These are phyloP conservation scores for Pestalotiopsis sp. DNA, from an alignment of 2,329 filamentous ascomycete species.

Conservation along the genomic window DNA sequence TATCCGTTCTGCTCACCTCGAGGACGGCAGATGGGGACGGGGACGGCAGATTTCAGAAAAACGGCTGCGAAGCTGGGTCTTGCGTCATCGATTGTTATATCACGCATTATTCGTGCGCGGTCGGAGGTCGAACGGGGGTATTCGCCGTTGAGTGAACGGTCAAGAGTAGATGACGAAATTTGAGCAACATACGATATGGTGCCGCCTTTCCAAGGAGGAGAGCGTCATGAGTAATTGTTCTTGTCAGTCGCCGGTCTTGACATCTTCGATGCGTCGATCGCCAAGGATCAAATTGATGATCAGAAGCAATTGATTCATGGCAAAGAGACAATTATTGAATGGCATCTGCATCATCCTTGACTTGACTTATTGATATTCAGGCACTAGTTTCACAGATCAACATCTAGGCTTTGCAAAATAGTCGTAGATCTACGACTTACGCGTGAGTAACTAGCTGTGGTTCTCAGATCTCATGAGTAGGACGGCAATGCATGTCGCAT, in stretches of 20 bases:
- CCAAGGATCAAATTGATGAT: too few species aligned
- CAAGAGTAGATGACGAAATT: background rate
- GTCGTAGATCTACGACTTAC: background rate
- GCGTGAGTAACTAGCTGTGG: background rate
- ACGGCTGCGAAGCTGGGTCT: too few species aligned
- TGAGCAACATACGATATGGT: background rate
- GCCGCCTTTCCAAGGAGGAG: background rate
- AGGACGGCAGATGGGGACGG: too few species aligned
- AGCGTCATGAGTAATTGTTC: background rate
- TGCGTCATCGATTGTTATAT: too few species aligned
- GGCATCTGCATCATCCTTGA: too few species aligned
- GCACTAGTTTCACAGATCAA: too few species aligned
- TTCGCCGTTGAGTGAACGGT: background rate
- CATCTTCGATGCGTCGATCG: background rate
- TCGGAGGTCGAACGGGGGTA: background rate
- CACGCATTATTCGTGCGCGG: background rate
- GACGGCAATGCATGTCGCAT: background rate
- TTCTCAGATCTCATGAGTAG: background rate
- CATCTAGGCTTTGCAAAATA: background rate
- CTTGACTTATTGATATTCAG: too few species aligned
- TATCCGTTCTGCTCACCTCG: too few species aligned
- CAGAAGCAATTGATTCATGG: too few species aligned
- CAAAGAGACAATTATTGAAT: too few species aligned
- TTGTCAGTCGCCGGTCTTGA: background rate
- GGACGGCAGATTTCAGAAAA: too few species aligned